Conservation (phyloP, 1,284 basidiomycete genomes). For the Ustilago crameri region DNA sequence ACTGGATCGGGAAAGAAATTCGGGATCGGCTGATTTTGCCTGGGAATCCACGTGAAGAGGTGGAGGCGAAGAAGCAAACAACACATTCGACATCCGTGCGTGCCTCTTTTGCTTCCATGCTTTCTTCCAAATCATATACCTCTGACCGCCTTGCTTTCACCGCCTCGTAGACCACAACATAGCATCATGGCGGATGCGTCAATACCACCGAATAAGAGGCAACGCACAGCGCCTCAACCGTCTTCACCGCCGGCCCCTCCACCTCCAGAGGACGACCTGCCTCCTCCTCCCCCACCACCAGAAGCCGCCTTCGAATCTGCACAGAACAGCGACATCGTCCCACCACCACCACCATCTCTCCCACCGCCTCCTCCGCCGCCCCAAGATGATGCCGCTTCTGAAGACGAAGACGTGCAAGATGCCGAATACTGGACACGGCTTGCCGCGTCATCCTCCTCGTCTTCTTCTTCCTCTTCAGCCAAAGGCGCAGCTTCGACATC, state of each 20-base stretch:
- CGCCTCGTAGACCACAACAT: too few relatives aligned
- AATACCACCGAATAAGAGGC: conserved; percentile 19
- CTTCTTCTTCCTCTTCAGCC: neutral
- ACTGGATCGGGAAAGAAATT: neutral
- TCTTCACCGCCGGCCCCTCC: conserved; percentile 2
- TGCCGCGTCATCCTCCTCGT: conserved; percentile 32
- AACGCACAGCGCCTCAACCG: conserved; percentile 10
- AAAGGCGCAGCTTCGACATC: neutral
- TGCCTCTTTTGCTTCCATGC: conserved; percentile 13
- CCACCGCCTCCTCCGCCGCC: conserved; percentile 44
- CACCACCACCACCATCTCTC: conserved; percentile 24
- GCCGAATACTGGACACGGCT: conserved; percentile 58
- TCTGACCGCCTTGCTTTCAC: neutral
- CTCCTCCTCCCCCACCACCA: neutral
- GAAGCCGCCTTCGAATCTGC: conserved; percentile 15
- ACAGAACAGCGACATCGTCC: conserved; percentile 27
- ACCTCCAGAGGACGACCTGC: conserved; percentile 14
- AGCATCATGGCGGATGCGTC: conserved; percentile 4
- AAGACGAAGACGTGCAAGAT: conserved; percentile 36
- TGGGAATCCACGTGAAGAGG: conserved; percentile 8
- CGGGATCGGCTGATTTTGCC: conserved; percentile 9
- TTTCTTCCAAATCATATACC: neutral
- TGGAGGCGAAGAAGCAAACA: conserved; percentile 23
- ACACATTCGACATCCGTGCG: conserved; percentile 2
- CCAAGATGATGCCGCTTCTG: conserved; percentile 10